Conservation (phyloP, 805 yeast genomes). For the Monosporozyma servazzii region DNA sequence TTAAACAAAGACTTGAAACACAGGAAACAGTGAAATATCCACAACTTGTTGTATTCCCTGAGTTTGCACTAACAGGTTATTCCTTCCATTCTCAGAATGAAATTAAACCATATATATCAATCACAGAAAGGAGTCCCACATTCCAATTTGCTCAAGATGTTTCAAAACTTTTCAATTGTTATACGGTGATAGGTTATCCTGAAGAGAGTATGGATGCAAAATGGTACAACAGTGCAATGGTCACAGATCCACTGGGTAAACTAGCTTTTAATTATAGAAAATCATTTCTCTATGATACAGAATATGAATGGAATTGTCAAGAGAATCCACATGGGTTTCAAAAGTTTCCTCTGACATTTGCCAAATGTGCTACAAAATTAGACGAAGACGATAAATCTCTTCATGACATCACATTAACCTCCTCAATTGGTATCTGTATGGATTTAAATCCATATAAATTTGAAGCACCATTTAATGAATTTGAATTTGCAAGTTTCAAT, state of each 20-base stretch:
- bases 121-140: constrained; percentile 37
- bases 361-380: constrained; percentile 8
- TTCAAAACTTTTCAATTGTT: constrained; percentile 44
- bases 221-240: constrained; percentile 63
- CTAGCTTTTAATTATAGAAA: constrained; percentile 63
- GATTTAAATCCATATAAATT: constrained; percentile 84
- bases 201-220: constrained; percentile 33
- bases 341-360: constrained; percentile 37
- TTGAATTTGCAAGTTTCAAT: constrained; percentile 59
- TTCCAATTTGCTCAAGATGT: constrained; percentile 48
- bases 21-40: constrained; percentile 22
- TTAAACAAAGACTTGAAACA: constrained; percentile 8
- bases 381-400: background rate
- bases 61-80: constrained; percentile 78
- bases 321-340: constrained; percentile 59
- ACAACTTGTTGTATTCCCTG: constrained; percentile 75
- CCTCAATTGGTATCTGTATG: constrained; percentile 85
- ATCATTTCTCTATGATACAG: constrained; percentile 67
- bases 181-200: constrained; percentile 77
- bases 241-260: constrained; percentile 51
- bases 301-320: constrained; percentile 67
- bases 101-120: constrained; percentile 49
- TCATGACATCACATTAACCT: constrained; percentile 27
- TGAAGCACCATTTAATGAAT: constrained; percentile 63
- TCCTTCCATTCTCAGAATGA: constrained; percentile 43